Evolutionary conservation across 2,329 filamentous ascomycete species (phyloP).

Genomic region (Raffaelea albimanens): DNA sequence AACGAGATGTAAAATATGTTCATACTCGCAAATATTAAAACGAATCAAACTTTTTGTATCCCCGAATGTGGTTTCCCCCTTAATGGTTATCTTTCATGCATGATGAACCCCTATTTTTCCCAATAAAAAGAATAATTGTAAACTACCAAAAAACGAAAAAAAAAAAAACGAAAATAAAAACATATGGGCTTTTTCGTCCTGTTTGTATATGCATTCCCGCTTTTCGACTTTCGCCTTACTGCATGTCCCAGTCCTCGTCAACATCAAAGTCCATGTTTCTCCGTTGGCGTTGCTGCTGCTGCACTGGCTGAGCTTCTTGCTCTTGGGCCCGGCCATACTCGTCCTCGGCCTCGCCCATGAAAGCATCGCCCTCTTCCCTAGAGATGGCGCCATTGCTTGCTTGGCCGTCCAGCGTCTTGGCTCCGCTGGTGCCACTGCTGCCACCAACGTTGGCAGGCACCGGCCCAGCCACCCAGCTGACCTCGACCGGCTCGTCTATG

Average conservation of each 20-base stretch:
- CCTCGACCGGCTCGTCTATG: conserved; percentile 51
- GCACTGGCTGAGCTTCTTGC: background rate
- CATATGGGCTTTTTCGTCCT: background rate
- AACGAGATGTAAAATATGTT: too few relatives aligned
- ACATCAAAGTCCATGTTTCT: conserved; percentile 44
- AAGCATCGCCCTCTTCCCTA: background rate
- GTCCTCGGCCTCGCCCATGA: background rate
- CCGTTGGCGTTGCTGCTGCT: background rate
- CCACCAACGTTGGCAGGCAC: conserved; percentile 11
- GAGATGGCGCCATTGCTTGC: background rate
- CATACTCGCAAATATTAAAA: too few relatives aligned
- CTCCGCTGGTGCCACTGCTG: conserved; percentile 8
- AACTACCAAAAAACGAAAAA: too few relatives aligned
- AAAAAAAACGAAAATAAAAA: background rate
- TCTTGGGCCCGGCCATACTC: background rate
- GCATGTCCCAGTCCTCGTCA: conserved; percentile 34
- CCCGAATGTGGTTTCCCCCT: too few relatives aligned
- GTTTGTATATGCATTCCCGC: background rate
- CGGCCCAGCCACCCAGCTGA: conserved; percentile 45
- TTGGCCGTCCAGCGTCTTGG: background rate
- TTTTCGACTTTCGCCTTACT: background rate
- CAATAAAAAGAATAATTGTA: too few relatives aligned
- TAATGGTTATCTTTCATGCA: too few relatives aligned
- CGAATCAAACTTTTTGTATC: too few relatives aligned
- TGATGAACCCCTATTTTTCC: too few relatives aligned